These are phyloP conservation scores for Ganoderma meredithae DNA, from an alignment of 1,284 basidiomycete genomes.

Conservation along the genomic window DNA sequence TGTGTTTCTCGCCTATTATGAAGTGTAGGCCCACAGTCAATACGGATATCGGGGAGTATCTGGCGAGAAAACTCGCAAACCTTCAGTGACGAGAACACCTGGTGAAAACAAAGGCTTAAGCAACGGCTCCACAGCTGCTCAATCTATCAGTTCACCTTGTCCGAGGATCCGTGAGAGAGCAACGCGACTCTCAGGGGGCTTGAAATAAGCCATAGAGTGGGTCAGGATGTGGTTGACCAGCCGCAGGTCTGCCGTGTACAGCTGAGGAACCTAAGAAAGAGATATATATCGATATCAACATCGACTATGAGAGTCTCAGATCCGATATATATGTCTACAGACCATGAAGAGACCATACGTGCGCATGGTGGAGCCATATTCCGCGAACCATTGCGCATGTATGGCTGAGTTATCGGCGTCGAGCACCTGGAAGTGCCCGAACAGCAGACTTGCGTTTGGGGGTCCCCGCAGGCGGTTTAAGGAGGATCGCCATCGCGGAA, in stretches of 20 bases:
- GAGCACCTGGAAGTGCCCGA: not conserved
- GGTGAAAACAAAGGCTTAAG: not conserved
- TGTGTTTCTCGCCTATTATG: conserved; percentile 8
- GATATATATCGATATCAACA: not conserved
- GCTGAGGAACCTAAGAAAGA: not conserved
- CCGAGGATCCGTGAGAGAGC: conserved; percentile 2
- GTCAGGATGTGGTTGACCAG: conserved; percentile 7
- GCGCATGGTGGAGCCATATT: conserved; percentile 7
- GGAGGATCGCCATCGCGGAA: not conserved
- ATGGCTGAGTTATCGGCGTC: not conserved
- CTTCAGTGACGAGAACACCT: conserved; percentile 11
- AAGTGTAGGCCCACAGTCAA: not conserved
- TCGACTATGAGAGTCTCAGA: not conserved
- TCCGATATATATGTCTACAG: not conserved
- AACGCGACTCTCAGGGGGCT: conserved; percentile 5
- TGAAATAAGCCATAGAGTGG: conserved; percentile 1
- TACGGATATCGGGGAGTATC: not conserved
- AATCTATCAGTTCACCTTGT: not conserved
- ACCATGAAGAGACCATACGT: not conserved
- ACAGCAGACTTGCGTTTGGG: not conserved
- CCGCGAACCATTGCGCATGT: conserved; percentile 4
- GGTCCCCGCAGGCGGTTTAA: not conserved
- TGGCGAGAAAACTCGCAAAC: not conserved
- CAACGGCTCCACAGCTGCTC: not conserved
- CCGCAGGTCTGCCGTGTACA: conserved; percentile 2